A percentile compares a stretch with the other conserved stretches of the same genome.
Conservation (phyloP, 2,329 filamentous ascomycete genomes). For the Fusarium metavorans region DNA sequence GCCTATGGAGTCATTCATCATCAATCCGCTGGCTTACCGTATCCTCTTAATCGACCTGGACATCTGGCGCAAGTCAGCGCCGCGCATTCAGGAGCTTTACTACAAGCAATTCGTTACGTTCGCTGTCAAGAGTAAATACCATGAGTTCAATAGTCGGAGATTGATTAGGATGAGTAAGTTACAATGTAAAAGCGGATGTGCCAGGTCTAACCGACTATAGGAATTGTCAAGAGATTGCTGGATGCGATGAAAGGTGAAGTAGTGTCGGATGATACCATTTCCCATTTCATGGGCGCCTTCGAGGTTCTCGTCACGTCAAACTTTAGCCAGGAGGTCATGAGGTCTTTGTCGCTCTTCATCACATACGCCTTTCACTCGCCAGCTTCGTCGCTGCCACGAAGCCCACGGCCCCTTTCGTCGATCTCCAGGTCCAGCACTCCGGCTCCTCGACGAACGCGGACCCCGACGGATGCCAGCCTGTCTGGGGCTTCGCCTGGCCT, state of each 20-base stretch:
- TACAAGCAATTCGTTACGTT: constrained; percentile 94
- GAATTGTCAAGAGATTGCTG: constrained; percentile 88
- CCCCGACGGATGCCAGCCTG: constrained; percentile 51
- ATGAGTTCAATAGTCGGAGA: constrained; percentile 90
- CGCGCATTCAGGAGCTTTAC: constrained; percentile 86
- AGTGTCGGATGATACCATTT: constrained; percentile 77
- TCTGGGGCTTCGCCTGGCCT: constrained; percentile 46
- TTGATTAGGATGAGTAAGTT: constrained; percentile 88
- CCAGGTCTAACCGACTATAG: constrained; percentile 57
- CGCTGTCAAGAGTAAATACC: constrained; percentile 88
- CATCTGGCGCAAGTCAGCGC: constrained; percentile 85
- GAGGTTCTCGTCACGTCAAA: constrained; percentile 83
- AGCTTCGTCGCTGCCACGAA: constrained; percentile 61
- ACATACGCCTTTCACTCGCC: constrained; percentile 86
- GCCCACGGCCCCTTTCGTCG: constrained; percentile 59
- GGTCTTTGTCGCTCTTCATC: constrained; percentile 89
- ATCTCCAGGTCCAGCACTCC: constrained; percentile 57
- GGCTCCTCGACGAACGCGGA: constrained; percentile 50
- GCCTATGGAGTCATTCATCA: constrained; percentile 89
- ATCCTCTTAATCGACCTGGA: constrained; percentile 93
- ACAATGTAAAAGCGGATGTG: constrained; percentile 4
- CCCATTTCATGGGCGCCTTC: constrained; percentile 82
- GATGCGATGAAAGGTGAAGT: constrained; percentile 91
- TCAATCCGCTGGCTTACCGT: constrained; percentile 94
- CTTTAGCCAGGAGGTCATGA: constrained; percentile 85